Conservation (phyloP, 495 filamentous ascomycete genomes). For the Antarctomyces pellizariae region DNA sequence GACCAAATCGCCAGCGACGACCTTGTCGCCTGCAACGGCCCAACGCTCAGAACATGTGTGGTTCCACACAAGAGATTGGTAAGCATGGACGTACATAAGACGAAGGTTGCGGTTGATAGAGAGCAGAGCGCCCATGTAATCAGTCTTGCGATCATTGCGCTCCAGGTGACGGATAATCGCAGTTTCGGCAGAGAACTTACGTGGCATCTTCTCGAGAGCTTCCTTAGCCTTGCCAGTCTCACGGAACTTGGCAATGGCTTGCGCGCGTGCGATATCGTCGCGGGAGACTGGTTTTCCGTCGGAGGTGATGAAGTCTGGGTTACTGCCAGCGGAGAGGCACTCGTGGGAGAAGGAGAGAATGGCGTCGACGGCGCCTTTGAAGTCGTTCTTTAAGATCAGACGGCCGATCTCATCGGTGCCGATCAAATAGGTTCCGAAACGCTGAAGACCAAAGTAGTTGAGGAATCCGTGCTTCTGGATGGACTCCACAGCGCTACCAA, state of each 20-base stretch:
- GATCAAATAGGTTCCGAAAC: slow-evolving; percentile 67
- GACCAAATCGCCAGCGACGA: slow-evolving; percentile 74
- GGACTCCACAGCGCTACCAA: slow-evolving; percentile 28
- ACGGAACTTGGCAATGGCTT: slow-evolving; percentile 48
- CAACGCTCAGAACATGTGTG: slow-evolving; percentile 53
- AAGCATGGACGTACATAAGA: slow-evolving; percentile 90
- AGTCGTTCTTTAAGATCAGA: slow-evolving; percentile 61
- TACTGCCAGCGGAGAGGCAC: slow-evolving; percentile 23
- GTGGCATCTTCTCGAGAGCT: slow-evolving; percentile 46
- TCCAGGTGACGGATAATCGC: slow-evolving; percentile 53
- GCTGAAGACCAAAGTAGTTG: slow-evolving; percentile 90
- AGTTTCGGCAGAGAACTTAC: slow-evolving; percentile 57
- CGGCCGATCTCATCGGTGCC: slow-evolving; percentile 64
- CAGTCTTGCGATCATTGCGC: slow-evolving; percentile 18
- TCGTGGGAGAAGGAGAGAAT: slow-evolving; percentile 42
- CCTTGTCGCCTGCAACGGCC: slow-evolving; percentile 40
- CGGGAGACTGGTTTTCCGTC: slow-evolving; percentile 22
- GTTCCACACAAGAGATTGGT: slow-evolving; percentile 91
- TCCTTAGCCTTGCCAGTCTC: slow-evolving; percentile 26
- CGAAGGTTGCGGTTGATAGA: slow-evolving; percentile 54
- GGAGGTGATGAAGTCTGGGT: slow-evolving; percentile 12
- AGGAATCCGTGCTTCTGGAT: slow-evolving; percentile 54
- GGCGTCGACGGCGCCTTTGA: slow-evolving; percentile 48
- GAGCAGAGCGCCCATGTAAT: slow-evolving; percentile 60
- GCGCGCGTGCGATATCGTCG: slow-evolving; percentile 57